phyloP scores from a whole-genome alignment of 2,329 filamentous ascomycete genomes.

The Metarhizium sp. region DNA sequence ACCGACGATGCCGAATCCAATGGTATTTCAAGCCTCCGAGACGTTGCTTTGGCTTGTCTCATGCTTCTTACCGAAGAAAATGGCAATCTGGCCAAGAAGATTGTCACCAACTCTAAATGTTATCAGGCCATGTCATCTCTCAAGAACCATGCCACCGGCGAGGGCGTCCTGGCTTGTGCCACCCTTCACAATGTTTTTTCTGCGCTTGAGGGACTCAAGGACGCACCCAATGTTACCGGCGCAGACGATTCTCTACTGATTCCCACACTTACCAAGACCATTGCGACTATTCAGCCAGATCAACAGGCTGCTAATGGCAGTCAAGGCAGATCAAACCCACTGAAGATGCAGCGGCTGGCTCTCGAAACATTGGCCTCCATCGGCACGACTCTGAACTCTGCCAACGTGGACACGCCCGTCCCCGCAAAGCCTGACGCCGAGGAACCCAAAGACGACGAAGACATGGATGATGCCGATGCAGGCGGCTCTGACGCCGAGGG shows the following conservation, averaged over 20 bases:
- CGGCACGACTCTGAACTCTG: conserved; percentile 45
- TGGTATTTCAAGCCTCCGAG: conserved; percentile 27
- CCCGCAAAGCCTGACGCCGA: conserved; percentile 20
- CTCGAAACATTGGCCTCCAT: conserved; percentile 57
- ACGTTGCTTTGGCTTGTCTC: conserved; percentile 44
- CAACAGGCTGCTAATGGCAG: conserved; percentile 19
- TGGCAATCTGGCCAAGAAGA: conserved; percentile 37
- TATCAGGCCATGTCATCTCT: conserved; percentile 41
- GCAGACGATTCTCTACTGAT: conserved; percentile 25
- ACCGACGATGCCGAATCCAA: conserved; percentile 31
- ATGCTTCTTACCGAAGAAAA: conserved; percentile 54
- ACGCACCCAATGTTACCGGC: conserved; percentile 15
- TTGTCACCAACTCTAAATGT: conserved; percentile 37
- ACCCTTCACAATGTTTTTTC: conserved; percentile 55
- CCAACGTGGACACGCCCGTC: conserved; percentile 28
- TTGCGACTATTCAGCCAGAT: conserved; percentile 17
- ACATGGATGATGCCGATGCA: conserved; percentile 26
- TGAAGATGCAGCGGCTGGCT: conserved; percentile 42
- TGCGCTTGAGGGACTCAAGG: conserved; percentile 19
- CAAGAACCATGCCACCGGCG: conserved; percentile 35
- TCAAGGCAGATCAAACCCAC: conserved; percentile 28
- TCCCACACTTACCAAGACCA: conserved; percentile 25
- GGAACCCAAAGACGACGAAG: conserved; percentile 28
- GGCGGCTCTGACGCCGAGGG: conserved; percentile 25
- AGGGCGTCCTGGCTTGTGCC: conserved; percentile 48